Conservation (phyloP, 1,284 basidiomycete species). For the Peniophora sp. region DNA sequence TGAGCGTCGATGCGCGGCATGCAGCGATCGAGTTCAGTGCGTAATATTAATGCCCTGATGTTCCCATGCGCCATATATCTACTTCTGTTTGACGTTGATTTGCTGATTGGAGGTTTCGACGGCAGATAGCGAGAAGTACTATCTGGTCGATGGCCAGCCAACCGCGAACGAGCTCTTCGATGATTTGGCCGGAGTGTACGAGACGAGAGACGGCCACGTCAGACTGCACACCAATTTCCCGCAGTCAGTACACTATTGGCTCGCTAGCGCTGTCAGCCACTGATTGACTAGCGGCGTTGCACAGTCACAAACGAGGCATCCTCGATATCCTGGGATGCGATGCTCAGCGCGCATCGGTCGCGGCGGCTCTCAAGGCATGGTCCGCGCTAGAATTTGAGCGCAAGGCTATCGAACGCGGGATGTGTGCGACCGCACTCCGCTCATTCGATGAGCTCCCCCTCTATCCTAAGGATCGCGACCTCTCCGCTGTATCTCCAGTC, state of each 20-base stretch:
- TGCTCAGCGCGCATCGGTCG: constrained; percentile 31
- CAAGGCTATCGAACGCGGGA: constrained; percentile 33
- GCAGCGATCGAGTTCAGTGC: constrained; percentile 51
- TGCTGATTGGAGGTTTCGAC: background rate
- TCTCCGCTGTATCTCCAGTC: constrained; percentile 30
- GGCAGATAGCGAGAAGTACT: constrained; percentile 44
- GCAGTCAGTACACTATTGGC: constrained; percentile 34
- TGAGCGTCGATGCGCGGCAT: constrained; percentile 47
- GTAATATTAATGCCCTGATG: constrained; percentile 33
- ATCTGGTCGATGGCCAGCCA: constrained; percentile 33
- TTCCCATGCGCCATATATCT: constrained; percentile 14
- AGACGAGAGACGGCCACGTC: constrained; percentile 43
- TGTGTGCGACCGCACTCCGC: constrained; percentile 48
- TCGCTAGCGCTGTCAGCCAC: background rate
- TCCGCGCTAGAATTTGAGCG: constrained; percentile 45
- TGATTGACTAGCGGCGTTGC: background rate
- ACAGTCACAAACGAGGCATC: constrained; percentile 46
- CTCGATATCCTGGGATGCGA: constrained; percentile 34
- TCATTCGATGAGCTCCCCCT: constrained; percentile 43
- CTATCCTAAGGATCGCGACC: constrained; percentile 35
- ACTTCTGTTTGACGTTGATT: background rate
- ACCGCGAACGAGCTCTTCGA: constrained; percentile 36
- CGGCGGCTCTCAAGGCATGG: constrained; percentile 34
- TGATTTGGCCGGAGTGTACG: constrained; percentile 43
- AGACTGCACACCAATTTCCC: constrained; percentile 61